Base-by-base conservation (phyloP, 306 rosid species). In the Lathyrus sativus region DNA sequence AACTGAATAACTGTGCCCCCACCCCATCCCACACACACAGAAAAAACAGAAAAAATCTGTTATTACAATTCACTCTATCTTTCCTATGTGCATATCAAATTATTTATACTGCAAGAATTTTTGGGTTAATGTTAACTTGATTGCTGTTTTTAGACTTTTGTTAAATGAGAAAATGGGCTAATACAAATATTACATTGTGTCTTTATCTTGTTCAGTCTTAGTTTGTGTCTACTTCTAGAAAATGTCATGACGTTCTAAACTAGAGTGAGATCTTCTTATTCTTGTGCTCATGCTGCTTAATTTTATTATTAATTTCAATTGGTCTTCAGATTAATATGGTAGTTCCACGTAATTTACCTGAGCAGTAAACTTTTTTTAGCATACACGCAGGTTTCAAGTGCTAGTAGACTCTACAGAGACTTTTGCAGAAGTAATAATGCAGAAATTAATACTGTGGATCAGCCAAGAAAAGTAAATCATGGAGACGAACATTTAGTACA, bases 321-420 rank as follows among this genome's bases (percentile, higher is more conserved):
- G 28, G 35, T 39, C 66, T 48, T 72, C 65, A 54, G 71, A 44
- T 61, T 50, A 42, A 18, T 11, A 51, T 19, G 48, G 19, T 37
- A 43, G 53, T 74, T 61, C 73, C 48, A 11, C 62, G 38, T 44
- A 37, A 76, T 70, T 74, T 76, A 66, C 67, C 74, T 77, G 81
- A 88, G 78, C 79, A 76, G 83, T 80, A 70, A 86, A 80, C 81
- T 76, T 70, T 76, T 77, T 85, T 80, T 88, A 91, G 93, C 85
- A 50, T 35, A 76, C 76, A 48, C 84, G 85, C 85, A 83, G 92
- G 84, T 81, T 71, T 80, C 86, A 29, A 59, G 46, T 51, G 84
- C 76, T 72, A 66, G 78, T 67, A 65, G 70, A 76, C 57, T 80
- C 59, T 76, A 71, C 22, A 75, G 78, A 77, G 86, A 79, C 67